These are phyloP conservation scores for Rhodotorula babjevae DNA, from an alignment of 768 basidiomycete genomes.

Conservation along the genomic window DNA sequence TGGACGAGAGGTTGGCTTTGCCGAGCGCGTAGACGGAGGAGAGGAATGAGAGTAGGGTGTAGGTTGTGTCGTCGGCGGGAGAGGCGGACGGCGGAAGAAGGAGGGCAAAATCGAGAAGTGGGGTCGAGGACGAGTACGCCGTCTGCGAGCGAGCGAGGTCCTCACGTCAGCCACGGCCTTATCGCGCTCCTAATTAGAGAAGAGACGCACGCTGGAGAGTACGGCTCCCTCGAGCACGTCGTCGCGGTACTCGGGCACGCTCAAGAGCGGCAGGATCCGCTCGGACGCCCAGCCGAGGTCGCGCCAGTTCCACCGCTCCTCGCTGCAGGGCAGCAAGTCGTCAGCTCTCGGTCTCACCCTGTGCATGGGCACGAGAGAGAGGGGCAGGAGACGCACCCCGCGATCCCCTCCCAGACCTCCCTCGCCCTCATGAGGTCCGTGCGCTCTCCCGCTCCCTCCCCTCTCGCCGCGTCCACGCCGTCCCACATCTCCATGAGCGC, in stretches of 20 bases:
- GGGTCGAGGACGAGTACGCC: constrained; percentile 35
- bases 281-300: constrained; percentile 20
- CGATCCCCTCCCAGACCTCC: constrained; percentile 44
- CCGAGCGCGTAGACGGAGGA: constrained; percentile 59
- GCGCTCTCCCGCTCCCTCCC: constrained; percentile 15
- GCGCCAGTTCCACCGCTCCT: constrained; percentile 37
- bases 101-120: constrained; percentile 49
- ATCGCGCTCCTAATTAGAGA: too few species aligned
- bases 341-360: constrained; percentile 46
- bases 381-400: constrained; percentile 50
- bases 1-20: constrained; percentile 57
- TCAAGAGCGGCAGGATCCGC: constrained; percentile 24
- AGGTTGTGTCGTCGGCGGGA: constrained; percentile 58
- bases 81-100: constrained; percentile 61
- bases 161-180: too few species aligned
- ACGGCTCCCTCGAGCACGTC: constrained; percentile 27
- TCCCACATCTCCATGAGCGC: constrained; percentile 57
- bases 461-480: neutral
- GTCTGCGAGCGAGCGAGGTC: constrained; percentile 31
- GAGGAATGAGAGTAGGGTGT: constrained; percentile 55
- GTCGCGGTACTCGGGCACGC: constrained; percentile 7
- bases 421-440: neutral
- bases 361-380: too few species aligned
- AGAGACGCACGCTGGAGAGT: constrained; percentile 3
- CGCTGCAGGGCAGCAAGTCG: constrained; percentile 55